A percentile compares a stretch with the other conserved stretches of the same genome.
phyloP scores from a whole-genome alignment of 805 yeast species.

The Zygotorulaspora sp. region DNA sequence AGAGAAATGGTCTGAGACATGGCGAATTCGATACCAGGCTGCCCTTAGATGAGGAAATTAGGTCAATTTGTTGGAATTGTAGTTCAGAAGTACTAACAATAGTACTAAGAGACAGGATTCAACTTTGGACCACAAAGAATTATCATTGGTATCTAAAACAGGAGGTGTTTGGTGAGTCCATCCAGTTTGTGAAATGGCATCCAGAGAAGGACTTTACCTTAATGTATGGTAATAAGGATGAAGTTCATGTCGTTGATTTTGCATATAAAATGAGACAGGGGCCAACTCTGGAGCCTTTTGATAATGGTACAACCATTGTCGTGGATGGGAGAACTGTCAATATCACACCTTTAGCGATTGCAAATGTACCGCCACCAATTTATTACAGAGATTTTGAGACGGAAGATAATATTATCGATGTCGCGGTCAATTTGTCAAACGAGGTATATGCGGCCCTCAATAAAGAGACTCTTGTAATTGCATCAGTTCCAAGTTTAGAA shows the following conservation, averaged over 20 bases:
- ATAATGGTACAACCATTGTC: constrained; percentile 74
- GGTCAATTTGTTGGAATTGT: constrained; percentile 69
- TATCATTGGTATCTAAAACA: constrained; percentile 95
- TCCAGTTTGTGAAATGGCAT: constrained; percentile 65
- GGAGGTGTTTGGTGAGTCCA: constrained; percentile 44
- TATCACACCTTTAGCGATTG: constrained; percentile 76
- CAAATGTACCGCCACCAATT: constrained; percentile 95
- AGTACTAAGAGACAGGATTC: constrained; percentile 57
- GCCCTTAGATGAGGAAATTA: constrained; percentile 46
- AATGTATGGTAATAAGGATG: constrained; percentile 53
- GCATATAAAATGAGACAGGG: constrained; percentile 62
- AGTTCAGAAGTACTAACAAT: constrained; percentile 76
- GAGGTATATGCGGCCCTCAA: constrained; percentile 55
- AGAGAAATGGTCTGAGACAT: constrained; percentile 87
- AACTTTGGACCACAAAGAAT: constrained; percentile 86
- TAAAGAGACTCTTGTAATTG: constrained; percentile 42
- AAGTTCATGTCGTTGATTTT: constrained; percentile 62
- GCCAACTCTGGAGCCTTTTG: constrained; percentile 61
- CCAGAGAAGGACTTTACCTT: constrained; percentile 81
- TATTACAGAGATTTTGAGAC: constrained; percentile 62
- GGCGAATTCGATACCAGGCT: constrained; percentile 75
- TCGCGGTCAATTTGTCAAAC: constrained; percentile 60
- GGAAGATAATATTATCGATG: constrained; percentile 52
- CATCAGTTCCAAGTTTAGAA: constrained; percentile 41
- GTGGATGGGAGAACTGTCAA: constrained; percentile 69